Conservation (phyloP, 805 yeast species). For the Sugiyamaella boreocaroliniensis region DNA sequence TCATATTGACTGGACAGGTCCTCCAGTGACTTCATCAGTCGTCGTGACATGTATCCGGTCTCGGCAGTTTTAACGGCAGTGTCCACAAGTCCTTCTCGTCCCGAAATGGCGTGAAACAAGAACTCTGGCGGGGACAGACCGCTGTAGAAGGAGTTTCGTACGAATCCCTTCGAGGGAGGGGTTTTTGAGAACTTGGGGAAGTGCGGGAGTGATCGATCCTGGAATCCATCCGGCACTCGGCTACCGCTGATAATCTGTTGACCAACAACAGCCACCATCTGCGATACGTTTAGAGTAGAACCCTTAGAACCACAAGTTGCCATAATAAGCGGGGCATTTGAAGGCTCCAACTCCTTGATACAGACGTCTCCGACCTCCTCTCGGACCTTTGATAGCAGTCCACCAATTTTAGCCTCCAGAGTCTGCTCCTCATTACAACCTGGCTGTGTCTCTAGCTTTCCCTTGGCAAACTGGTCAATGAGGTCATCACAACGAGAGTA, state of each 20-base stretch:
- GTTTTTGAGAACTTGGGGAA: slow-evolving; percentile 93
- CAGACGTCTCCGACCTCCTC: slow-evolving; percentile 99
- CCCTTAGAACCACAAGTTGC: slow-evolving; percentile 99
- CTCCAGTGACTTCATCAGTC: slow-evolving; percentile 95
- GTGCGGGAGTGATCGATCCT: slow-evolving; percentile 96
- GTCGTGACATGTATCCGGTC: slow-evolving; percentile 97
- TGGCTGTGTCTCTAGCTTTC: slow-evolving; percentile 94
- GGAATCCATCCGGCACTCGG: slow-evolving; percentile 99
- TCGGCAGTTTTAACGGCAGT: slow-evolving; percentile 99
- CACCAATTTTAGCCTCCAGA: slow-evolving; percentile 94
- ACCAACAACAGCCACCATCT: slow-evolving; percentile 99
- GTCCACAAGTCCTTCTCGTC: slow-evolving; percentile 98
- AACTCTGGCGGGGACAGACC: slow-evolving; percentile 97
- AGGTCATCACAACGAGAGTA: slow-evolving; percentile 87
- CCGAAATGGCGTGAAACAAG: slow-evolving; percentile 96
- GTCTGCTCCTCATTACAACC: slow-evolving; percentile 99
- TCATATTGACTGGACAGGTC: slow-evolving; percentile 93
- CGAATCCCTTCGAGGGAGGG: slow-evolving; percentile 97
- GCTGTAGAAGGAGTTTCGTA: slow-evolving; percentile 87
- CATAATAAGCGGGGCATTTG: slow-evolving; percentile 96
- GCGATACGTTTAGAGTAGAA: slow-evolving; percentile 94
- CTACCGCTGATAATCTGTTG: slow-evolving; percentile 98
- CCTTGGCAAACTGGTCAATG: slow-evolving; percentile 68
- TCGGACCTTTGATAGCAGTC: slow-evolving; percentile 90
- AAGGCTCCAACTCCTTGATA: slow-evolving; percentile 78